These are phyloP conservation scores for Golubevia sp. DNA, from an alignment of 1,284 basidiomycete genomes.

Conservation along the genomic window DNA sequence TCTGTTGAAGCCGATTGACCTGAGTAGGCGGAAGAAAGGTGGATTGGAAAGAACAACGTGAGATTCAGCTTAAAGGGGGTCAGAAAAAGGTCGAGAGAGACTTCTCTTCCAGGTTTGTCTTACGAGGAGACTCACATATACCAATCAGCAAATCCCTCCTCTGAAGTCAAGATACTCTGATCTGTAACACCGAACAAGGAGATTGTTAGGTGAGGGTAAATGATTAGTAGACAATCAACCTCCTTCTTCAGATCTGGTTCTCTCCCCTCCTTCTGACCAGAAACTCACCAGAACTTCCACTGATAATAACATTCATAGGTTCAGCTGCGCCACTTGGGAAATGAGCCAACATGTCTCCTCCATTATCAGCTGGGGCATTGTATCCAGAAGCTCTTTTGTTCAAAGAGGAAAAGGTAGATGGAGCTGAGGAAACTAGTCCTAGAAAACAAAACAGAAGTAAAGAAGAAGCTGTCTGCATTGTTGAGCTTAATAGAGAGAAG, in stretches of 20 bases:
- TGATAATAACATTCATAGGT: neutral
- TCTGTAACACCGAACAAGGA: too few species aligned
- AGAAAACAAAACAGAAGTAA: neutral
- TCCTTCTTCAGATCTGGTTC: neutral
- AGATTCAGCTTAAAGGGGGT: neutral
- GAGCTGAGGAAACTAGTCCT: constrained; percentile 1
- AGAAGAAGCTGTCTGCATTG: neutral
- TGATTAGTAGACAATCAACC: neutral
- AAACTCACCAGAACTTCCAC: neutral
- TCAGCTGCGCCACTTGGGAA: neutral
- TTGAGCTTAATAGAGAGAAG: too few species aligned
- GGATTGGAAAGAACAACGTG: neutral
- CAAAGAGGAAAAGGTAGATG: constrained; percentile 2
- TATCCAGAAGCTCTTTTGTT: constrained; percentile 62
- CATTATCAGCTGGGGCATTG: constrained; percentile 63
- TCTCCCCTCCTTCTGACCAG: neutral
- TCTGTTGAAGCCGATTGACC: constrained; percentile 65
- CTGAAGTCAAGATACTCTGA: too few species aligned
- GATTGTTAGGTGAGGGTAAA: too few species aligned
- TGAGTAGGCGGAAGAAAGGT: neutral
- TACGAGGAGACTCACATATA: too few species aligned
- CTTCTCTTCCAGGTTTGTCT: too few species aligned
- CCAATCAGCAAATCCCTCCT: too few species aligned
- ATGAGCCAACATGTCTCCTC: constrained; percentile 64
- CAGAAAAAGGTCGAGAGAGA: neutral